Percentiles rank a stretch among this genome's conserved stretches.
phyloP scores from a whole-genome alignment of 176 grass and related monocot species.

The Rhipidocladum racemiflorum region DNA sequence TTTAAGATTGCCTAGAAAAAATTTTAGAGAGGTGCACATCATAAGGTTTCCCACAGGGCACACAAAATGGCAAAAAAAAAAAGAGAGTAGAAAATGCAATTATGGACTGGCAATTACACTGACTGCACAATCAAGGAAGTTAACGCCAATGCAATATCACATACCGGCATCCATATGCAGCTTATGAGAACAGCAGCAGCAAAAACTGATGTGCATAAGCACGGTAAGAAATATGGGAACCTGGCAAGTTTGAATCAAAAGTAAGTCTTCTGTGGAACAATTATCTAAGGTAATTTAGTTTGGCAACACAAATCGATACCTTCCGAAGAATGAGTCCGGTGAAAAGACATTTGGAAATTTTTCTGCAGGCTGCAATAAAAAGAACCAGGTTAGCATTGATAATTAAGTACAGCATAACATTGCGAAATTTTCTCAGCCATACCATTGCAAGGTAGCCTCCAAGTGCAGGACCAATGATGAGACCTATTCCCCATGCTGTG shows the following conservation, averaged over 20 bases:
- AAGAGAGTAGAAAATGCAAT: not conserved
- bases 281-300: constrained; percentile 4
- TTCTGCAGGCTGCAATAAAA: constrained; percentile 66
- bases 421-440: not conserved
- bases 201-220: constrained; percentile 59
- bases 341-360: constrained; percentile 83
- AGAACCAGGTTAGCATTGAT: not conserved
- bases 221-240: constrained; percentile 85
- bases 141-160: not conserved
- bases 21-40: no score
- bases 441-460: constrained; percentile 87
- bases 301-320: constrained; percentile 33
- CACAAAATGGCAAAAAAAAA: not conserved
- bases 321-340: constrained; percentile 60
- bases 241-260: constrained; percentile 29
- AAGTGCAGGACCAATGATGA: constrained; percentile 94
- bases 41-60: not conserved
- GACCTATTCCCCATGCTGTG: constrained; percentile 67
- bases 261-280: constrained; percentile 14
- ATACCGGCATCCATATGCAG: constrained; percentile 80
- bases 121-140: not conserved
- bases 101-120: not conserved
- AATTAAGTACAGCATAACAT: not conserved
- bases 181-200: constrained; percentile 60
- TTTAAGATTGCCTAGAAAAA: not conserved